Evolutionary conservation across 768 basidiomycete genomes (phyloP).

Genomic region (Tylopilus vinaceipallidus): DNA sequence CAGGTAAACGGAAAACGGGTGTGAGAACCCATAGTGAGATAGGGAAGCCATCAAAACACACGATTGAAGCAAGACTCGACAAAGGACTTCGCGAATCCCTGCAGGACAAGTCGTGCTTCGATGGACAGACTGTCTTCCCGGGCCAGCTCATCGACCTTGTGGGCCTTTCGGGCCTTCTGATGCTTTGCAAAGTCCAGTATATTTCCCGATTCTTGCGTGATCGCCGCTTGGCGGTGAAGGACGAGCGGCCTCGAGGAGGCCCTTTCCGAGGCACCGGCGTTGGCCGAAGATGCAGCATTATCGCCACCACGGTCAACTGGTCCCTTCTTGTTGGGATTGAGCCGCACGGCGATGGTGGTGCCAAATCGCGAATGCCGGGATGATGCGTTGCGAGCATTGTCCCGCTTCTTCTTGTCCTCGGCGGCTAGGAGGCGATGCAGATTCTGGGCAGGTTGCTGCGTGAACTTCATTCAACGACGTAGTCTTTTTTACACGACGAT

Average conservation of each 20-base stretch:
- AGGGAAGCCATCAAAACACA: conserved; percentile 39
- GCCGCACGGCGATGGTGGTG: conserved; percentile 83
- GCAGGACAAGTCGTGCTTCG: conserved; percentile 63
- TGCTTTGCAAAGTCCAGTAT: conserved; percentile 73
- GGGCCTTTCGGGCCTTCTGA: conserved; percentile 55
- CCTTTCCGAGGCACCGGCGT: conserved; percentile 20
- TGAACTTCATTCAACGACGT: conserved; percentile 12
- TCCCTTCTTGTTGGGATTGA: conserved; percentile 55
- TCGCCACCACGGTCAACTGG: conserved; percentile 19
- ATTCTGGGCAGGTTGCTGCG: conserved; percentile 63
- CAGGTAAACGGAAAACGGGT: conserved; percentile 2
- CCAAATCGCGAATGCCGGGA: conserved; percentile 96
- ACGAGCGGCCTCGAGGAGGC: conserved; percentile 56
- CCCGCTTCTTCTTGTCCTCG: conserved; percentile 66
- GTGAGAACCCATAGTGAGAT: conserved; percentile 18
- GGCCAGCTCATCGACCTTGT: conserved; percentile 63
- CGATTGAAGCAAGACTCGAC: conserved; percentile 86
- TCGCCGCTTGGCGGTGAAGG: conserved; percentile 82
- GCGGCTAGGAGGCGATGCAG: conserved; percentile 74
- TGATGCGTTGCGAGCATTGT: conserved; percentile 51
- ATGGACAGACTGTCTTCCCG: conserved; percentile 65
- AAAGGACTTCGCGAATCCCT: conserved; percentile 69
- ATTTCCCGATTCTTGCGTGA: conserved; percentile 62
- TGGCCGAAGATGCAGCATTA: conserved; percentile 21
- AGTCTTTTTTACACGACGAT: conserved; percentile 2